Base-by-base conservation (phyloP, 768 basidiomycete genomes). In the Boletus eberwhitei region DNA sequence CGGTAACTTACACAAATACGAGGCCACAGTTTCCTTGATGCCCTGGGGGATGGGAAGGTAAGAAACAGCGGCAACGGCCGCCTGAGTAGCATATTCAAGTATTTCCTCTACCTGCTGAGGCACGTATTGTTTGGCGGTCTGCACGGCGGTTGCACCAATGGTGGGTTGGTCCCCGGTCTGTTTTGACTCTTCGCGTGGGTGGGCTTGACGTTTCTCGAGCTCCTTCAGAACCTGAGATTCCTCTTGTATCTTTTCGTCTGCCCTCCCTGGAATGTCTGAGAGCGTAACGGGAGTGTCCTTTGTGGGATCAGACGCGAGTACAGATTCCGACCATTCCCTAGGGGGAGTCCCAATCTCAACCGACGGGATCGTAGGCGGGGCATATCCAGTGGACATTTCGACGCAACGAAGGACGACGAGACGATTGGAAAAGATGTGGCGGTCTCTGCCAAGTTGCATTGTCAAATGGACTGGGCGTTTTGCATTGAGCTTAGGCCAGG, bases 291-390 rank as follows among this genome's bases (percentile, higher is more conserved):
- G 57, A 0, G 52, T 57, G n/a, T 60, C 50, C 32, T 17, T 35
- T 14, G 40, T 2, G 8, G 49, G 14, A 16, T 19, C 43, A 5
- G 70, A 59, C 3, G 43, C 41, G 8, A 68, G 53, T 12, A 67
- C 24, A 17, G 59, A 53, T 31, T 67, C 43, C 2, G 64, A 55
- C 64, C 62, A 57, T 26, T 65, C 49, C 24, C 5, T 40, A 19
- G 64, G 44, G 3, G 70, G 58, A 0, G 50, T 58, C 17, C 63
- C 65, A 26, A 63, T 43, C 48, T 62, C 52, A 12, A 54, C 36
- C 1, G 51, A 45, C 2, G 60, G 60, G 17, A 69, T 63, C 17
- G 47, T 55, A 4, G 68, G 68, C 12, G 58, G 54, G 2, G 39
- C 1, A 12, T 17, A 13, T 38, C 12, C 49, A 32, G 60, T 45